Base-by-base conservation (phyloP, 805 yeast species). In the Jamesozyma lodderae region DNA sequence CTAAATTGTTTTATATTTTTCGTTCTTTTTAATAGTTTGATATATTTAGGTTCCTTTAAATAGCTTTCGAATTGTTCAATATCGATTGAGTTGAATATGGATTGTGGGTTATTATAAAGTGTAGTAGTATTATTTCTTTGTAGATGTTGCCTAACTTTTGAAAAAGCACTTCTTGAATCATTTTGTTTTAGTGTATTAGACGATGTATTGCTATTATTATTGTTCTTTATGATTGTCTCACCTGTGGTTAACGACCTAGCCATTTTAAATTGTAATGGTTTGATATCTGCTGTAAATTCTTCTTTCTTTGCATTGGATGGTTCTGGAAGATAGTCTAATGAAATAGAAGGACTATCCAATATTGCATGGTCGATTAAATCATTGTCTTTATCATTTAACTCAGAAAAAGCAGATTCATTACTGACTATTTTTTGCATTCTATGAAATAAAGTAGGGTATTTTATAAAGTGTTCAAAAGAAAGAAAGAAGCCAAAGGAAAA, bases 21-120 rank as follows among this genome's bases (percentile, higher is more conserved):
- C 35, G 73, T 66, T 43, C 66, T 70, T 42, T 68, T 68, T 43
- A 67, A 65, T 7, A 69, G 59, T 49, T 69, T 72, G 26, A 77
- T 63, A 53, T 77, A 73, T 38, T 67, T 71, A n/a, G 85, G 81
- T 27, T 70, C 64, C 25, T 62, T 60, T 20, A 75, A 55, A 23
- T 72, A 66, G 37, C 67, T 55, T 14, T 64, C 59, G 43, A 63
- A 55, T 36, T 66, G 68, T 5, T 62, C 64, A 14, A 64, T 64
- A 41, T 54, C 59, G 6, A 58, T 50, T 2, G 55, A 48, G 17
- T 55, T 57, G 20, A 57, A 45, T n/a, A 37, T 14, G 13, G 22
- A 29, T 16, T 35, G 36, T 7, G 16, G 14, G 4, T 16, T 27
- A 6, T 23, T 17, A 17, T 21, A 7, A 15, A 37, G 16, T 14